Evolutionary conservation across 2,329 filamentous ascomycete genomes (phyloP), one percentile per base, ranked within the genome.

Genomic region (Ophiocordyceps camponoti-floridani): DNA sequence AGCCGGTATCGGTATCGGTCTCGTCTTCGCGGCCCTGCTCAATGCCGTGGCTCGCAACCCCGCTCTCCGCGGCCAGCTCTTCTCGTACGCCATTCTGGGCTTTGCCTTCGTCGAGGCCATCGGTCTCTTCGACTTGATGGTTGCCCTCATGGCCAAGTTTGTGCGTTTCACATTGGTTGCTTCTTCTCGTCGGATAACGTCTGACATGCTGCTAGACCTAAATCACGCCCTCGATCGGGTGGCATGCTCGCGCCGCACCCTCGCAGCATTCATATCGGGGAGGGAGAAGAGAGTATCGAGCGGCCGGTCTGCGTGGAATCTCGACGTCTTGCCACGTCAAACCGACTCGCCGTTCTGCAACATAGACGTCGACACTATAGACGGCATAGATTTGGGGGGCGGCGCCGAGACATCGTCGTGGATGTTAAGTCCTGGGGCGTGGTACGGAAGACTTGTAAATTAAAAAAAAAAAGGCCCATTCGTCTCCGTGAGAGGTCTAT

Each of bases 81-180:
- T 91, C 83, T 84, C 83, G 58, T 89, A 91, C 73, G 84, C 84
- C 77, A 89, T 91, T 83, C 74, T 91, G 64, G 84, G 85, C 74
- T 91, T 91, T 74, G 85, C 84, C 65, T 91, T 91, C 81, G 84
- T 88, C 69, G 85, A 91, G 69, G 84, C 85, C 72, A 86, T 84
- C 59, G 82, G 82, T 82, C 79, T 85, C 63, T 85, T 85, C 80
- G 81, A 85, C 63, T 79, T 85, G 63, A 87, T 87, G 82, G 77
- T 87, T 85, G 82, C 82, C 73, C 84, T 87, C 74, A 87, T 87
- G 82, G 83, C 82, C 81, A 87, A 87, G 76, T 84, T 83, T 72
- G 79, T 84, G 75, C 59, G 74, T 77, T 46, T 9, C 31, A 14
- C 1, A 14, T 23, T 13, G 4, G 11, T 10, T 19, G 8, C 12